A percentile compares a stretch with the other conserved stretches of the same genome.
phyloP scores from a whole-genome alignment of 169 alveolate genomes.

The Blepharisma undulans region DNA sequence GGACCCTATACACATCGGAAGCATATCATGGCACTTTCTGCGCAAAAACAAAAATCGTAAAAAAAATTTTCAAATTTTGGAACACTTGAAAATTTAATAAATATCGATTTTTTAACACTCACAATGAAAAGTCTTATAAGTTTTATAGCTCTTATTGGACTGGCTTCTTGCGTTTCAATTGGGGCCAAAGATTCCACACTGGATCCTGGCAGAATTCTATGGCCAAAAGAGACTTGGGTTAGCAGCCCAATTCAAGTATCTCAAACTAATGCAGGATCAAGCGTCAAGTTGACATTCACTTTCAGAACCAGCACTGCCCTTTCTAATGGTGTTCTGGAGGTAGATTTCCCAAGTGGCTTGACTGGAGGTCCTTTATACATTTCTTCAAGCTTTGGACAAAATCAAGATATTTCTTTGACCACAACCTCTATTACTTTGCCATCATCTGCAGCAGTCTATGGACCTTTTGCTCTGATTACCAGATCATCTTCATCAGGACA shows the following conservation, averaged over 20 bases:
- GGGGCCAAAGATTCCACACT: not conserved
- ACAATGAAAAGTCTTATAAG: too few species aligned
- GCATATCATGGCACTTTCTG: too few species aligned
- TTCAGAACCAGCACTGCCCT: not conserved
- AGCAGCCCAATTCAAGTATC: not conserved
- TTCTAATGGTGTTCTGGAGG: not conserved
- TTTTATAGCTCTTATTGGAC: too few species aligned
- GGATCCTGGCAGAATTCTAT: not conserved
- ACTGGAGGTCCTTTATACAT: not conserved
- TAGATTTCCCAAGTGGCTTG: not conserved
- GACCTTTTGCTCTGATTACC: constrained; percentile 24
- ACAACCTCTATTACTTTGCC: not conserved
- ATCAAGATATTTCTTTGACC: not conserved
- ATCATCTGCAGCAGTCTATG: constrained; percentile 11
- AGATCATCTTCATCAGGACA: constrained; percentile 9
- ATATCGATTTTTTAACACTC: too few species aligned
- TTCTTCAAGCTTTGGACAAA: not conserved
- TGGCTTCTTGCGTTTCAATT: too few species aligned
- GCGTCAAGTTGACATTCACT: not conserved
- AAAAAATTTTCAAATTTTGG: too few species aligned
- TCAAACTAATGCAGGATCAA: not conserved
- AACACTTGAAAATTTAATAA: too few species aligned
- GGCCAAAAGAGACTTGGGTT: not conserved
- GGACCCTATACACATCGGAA: too few species aligned
- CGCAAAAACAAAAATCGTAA: too few species aligned